These are phyloP conservation scores for Corymbia citriodora DNA, from an alignment of 441 rosid genomes.

Conservation along the genomic window DNA sequence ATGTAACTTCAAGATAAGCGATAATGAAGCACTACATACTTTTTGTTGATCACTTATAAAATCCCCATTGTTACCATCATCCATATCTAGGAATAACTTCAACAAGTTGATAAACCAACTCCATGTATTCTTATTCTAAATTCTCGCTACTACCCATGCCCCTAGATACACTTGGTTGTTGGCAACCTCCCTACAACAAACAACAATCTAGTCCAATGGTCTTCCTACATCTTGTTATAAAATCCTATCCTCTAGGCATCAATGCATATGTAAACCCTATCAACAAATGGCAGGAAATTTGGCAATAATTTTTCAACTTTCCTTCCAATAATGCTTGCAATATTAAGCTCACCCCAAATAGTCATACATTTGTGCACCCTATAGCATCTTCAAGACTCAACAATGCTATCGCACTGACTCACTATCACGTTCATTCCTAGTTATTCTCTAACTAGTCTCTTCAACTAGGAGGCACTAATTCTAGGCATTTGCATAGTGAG, in stretches of 20 bases:
- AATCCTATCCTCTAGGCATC: not conserved
- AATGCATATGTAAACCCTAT: not conserved
- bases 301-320: not conserved
- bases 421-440: not conserved
- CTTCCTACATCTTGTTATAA: not conserved
- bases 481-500: not conserved
- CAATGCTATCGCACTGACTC: not conserved
- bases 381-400: not conserved
- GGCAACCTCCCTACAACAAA: not conserved
- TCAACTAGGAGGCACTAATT: not conserved
- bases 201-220: not conserved
- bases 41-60: not conserved
- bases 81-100: not conserved
- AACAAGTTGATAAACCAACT: not conserved
- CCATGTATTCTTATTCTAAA: not conserved
- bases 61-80: not conserved
- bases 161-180: not conserved
- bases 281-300: not conserved
- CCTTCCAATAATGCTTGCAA: not conserved
- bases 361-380: not conserved
- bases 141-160: not conserved
- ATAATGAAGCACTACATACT: not conserved
- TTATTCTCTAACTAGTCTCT: not conserved
- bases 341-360: not conserved
- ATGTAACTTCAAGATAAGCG: not conserved